Conservation (phyloP, 495 filamentous ascomycete genomes). For the Staphylotrichum longicolle region DNA sequence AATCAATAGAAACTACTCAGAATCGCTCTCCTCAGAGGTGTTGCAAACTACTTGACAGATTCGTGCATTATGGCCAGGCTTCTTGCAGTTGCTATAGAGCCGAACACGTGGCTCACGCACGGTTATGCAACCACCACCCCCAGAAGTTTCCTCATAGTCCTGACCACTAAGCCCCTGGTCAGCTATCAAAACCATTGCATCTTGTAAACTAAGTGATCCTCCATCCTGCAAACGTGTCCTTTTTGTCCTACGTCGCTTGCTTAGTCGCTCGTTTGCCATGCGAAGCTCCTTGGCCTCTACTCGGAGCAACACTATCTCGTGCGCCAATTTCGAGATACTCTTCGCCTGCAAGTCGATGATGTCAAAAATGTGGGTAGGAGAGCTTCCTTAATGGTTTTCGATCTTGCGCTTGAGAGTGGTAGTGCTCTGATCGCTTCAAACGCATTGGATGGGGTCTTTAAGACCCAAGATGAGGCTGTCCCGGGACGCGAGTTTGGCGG, state of each 20-base stretch:
- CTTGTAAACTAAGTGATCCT: too few relatives aligned
- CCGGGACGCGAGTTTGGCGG: slow-evolving; percentile 11
- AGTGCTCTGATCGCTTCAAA: slow-evolving; percentile 8
- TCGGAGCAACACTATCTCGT: slow-evolving; percentile 12
- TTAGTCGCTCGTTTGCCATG: slow-evolving; percentile 9
- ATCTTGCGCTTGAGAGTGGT: neutral
- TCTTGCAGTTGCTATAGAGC: slow-evolving; percentile 6
- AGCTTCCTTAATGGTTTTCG: too few relatives aligned
- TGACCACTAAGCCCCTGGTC: neutral
- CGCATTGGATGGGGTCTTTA: slow-evolving; percentile 8
- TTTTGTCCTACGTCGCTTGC: slow-evolving; percentile 18
- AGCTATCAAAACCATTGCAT: slow-evolving; percentile 4
- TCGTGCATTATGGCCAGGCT: slow-evolving; percentile 7
- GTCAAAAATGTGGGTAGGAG: too few relatives aligned
- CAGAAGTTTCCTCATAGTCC: slow-evolving; percentile 1
- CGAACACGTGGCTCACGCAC: neutral
- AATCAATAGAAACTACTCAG: slow-evolving; percentile 10
- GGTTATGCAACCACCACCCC: slow-evolving; percentile 6
- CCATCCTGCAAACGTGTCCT: slow-evolving; percentile 5
- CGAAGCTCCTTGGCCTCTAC: slow-evolving; percentile 12
- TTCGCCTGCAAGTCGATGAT: too few relatives aligned
- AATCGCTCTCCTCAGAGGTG: slow-evolving; percentile 11
- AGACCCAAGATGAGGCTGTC: too few relatives aligned
- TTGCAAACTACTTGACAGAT: slow-evolving; percentile 16
- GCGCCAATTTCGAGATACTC: too few relatives aligned